Evolutionary conservation across 1,284 basidiomycete genomes (phyloP).

Genomic region (Leccinum colubrinum): DNA sequence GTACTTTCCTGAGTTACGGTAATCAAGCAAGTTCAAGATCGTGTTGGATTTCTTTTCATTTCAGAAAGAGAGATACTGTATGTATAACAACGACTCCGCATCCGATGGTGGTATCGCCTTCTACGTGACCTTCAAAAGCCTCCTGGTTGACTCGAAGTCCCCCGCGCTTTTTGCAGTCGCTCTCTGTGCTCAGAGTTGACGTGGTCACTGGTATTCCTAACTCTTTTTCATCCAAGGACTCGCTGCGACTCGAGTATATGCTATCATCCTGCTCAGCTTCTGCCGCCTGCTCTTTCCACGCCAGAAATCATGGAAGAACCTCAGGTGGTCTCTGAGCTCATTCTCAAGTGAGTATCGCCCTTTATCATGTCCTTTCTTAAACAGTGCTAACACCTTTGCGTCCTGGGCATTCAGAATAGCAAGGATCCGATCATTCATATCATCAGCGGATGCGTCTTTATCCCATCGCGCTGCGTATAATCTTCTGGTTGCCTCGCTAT

Average conservation of each 20-base stretch:
- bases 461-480: too few species aligned
- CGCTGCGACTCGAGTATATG: background rate
- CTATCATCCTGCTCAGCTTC: background rate
- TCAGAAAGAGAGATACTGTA: background rate
- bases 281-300: background rate
- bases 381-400: background rate
- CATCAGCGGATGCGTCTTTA: too few species aligned
- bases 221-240: background rate
- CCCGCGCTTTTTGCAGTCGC: background rate
- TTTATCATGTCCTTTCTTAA: background rate
- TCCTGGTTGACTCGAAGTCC: background rate
- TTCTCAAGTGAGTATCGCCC: background rate
- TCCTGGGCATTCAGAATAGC: background rate
- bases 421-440: background rate
- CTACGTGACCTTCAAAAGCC: background rate
- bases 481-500: too few species aligned
- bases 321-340: background rate
- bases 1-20: background rate
- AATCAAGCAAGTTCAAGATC: background rate
- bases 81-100: background rate
- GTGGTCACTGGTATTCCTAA: conserved; percentile 6
- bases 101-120: background rate
- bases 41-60: background rate
- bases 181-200: background rate
- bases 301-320: background rate